A percentile compares a stretch with the other conserved stretches of the same genome.
Evolutionary conservation across 768 basidiomycete species (phyloP).

Genomic region (Cystofilobasidium macerans): DNA sequence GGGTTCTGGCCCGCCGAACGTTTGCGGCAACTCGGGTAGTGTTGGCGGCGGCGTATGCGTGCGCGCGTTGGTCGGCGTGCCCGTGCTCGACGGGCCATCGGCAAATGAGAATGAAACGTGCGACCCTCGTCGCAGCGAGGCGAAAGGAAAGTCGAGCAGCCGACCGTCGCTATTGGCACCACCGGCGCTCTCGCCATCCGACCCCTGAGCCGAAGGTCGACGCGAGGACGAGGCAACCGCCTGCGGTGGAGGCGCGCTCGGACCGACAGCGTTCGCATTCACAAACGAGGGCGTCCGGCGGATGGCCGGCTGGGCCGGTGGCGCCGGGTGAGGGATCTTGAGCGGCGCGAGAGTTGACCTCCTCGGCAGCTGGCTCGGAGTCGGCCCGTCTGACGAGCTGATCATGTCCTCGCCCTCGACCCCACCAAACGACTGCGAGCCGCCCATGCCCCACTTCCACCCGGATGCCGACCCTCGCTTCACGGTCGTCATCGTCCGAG

Average conservation of each 20-base stretch:
- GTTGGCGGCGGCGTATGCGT: neutral
- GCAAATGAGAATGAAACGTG: conserved; percentile 25
- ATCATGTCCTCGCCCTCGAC: neutral
- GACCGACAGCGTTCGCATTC: no score
- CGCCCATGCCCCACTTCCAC: conserved; percentile 18
- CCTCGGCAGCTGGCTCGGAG: neutral
- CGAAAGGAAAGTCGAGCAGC: neutral
- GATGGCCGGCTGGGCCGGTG: conserved; percentile 10
- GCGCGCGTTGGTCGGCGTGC: neutral
- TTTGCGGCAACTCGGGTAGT: neutral
- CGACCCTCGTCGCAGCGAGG: conserved; percentile 3
- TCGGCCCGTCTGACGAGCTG: neutral
- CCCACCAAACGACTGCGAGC: neutral
- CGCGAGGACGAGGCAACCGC: neutral
- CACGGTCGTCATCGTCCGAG: no score
- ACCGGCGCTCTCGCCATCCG: neutral
- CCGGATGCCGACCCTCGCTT: conserved; percentile 6
- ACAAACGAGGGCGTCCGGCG: conserved; percentile 8
- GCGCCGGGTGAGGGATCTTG: conserved; percentile 7
- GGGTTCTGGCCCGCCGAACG: neutral
- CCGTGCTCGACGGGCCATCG: neutral
- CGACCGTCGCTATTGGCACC: no score
- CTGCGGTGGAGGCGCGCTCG: no score
- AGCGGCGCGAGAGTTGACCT: conserved; percentile 4
- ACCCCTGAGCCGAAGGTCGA: neutral